Base-by-base conservation (phyloP, 129 eudicot genomes). In the Chrysanthemum makinoi region DNA sequence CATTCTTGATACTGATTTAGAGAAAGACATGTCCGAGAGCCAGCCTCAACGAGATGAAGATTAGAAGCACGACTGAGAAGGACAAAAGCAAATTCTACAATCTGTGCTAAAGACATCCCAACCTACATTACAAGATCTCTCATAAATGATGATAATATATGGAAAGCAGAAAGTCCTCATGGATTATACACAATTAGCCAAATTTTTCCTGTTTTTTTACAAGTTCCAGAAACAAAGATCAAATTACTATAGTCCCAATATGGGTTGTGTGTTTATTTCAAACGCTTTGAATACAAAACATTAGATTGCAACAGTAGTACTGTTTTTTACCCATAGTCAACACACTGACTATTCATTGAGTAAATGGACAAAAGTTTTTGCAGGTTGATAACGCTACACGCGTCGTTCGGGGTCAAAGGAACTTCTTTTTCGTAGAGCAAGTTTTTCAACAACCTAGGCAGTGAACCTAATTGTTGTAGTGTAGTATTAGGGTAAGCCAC, bases 21-120 rank as follows among this genome's bases (percentile, higher is more conserved):
- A 18, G 28, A 28, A 65, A 64, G 22, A 49, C 7, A 48, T 64
- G 77, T 9, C 10, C 54, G 56, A 82, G 54, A 68, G 66, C 55
- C 51, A 51, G 89, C 98, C 96, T 89, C 98, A 77, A 94, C 98
- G 19, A 94, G 96, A 84, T 94, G 96, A 81, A 94, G 85, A 78
- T 94, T 94, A 54, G 96, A 94, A 66, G 98, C 98, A 69, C 98
- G 96, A 70, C 98, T 94, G 48, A 94, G 96, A 59, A 94, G 90
- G 55, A 94, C 98, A 84, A 94, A 94, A 56, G 98, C 96, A 66
- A 94, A 94, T 77, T 94, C 98, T 75, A 96, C 98, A 39, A 94
- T 94, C 66, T 94, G 98, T 56, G 98, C 98, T 75, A 94, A 82
- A 66, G 98, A 94, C 98, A 94, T 94, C 20, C 96, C 98, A 22